Conservation (phyloP, 495 filamentous ascomycete genomes). For the Xylaria sp. region DNA sequence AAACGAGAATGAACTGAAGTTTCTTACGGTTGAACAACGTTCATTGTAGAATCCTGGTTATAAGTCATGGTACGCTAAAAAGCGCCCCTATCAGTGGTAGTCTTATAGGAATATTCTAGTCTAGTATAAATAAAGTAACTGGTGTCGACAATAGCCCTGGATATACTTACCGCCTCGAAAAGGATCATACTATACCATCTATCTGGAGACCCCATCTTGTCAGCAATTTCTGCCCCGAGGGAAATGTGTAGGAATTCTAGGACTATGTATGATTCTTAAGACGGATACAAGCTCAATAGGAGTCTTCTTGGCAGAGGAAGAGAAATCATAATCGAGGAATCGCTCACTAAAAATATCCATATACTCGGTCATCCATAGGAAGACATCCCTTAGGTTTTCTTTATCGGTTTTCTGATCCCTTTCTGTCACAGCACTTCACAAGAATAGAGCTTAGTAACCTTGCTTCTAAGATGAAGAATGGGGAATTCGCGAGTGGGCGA, state of each 20-base stretch:
- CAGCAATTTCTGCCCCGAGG: too few species aligned
- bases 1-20: not conserved
- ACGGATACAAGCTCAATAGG: not conserved
- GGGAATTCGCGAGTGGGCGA: not conserved
- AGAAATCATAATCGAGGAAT: not conserved
- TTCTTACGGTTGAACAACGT: not conserved
- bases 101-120: too few species aligned
- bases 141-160: not conserved
- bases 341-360: not conserved
- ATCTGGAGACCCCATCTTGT: not conserved
- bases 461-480: not conserved
- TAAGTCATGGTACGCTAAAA: not conserved
- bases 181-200: not conserved
- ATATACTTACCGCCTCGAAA: not conserved
- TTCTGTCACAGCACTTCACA: not conserved
- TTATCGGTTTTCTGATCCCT: not conserved
- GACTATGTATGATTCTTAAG: not conserved
- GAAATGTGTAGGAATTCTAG: too few species aligned
- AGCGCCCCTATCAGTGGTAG: not conserved
- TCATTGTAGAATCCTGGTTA: too few species aligned
- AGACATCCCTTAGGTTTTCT: not conserved
- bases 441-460: not conserved
- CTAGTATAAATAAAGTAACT: too few species aligned
- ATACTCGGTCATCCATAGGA: not conserved
- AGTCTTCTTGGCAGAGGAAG: not conserved